These are phyloP conservation scores for Caloboletus inedulis DNA, from an alignment of 1,284 basidiomycete species.

Conservation along the genomic window DNA sequence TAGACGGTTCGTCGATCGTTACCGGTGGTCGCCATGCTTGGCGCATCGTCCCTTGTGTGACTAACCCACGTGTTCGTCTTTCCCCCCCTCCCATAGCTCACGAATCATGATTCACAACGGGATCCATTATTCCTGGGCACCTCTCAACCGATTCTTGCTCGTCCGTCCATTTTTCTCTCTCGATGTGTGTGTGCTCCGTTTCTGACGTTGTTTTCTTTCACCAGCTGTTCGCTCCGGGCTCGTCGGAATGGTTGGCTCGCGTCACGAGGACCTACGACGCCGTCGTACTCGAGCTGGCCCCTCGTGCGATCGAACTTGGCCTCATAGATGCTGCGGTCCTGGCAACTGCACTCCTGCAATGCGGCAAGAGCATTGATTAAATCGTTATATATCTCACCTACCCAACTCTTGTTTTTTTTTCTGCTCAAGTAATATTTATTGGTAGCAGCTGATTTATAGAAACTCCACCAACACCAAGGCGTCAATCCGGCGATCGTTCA, in stretches of 20 bases:
- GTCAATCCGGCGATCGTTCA: neutral
- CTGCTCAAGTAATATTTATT: neutral
- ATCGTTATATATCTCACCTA: neutral
- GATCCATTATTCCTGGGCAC: slow-evolving; percentile 42
- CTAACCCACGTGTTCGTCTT: neutral
- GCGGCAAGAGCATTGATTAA: slow-evolving; percentile 49
- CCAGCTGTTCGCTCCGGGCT: slow-evolving; percentile 40
- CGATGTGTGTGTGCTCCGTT: slow-evolving; percentile 3
- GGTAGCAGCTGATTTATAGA: neutral
- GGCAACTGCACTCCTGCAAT: slow-evolving; percentile 46
- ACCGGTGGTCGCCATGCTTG: neutral
- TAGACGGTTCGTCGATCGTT: slow-evolving; percentile 41
- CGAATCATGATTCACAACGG: slow-evolving; percentile 43
- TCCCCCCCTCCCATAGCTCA: slow-evolving; percentile 30
- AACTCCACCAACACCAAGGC: neutral
- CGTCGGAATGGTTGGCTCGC: slow-evolving; percentile 41
- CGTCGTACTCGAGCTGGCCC: slow-evolving; percentile 44
- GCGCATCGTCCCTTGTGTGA: too few relatives aligned
- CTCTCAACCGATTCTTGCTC: slow-evolving; percentile 40
- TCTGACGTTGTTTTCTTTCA: slow-evolving; percentile 1
- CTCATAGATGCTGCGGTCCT: slow-evolving; percentile 44
- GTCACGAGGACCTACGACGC: slow-evolving; percentile 38
- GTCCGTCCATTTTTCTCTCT: slow-evolving; percentile 32
- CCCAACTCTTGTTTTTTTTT: neutral
- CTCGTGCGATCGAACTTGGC: slow-evolving; percentile 44